phyloP scores from a whole-genome alignment of 108 stramenopile species.

The Epithemia pelagica region DNA sequence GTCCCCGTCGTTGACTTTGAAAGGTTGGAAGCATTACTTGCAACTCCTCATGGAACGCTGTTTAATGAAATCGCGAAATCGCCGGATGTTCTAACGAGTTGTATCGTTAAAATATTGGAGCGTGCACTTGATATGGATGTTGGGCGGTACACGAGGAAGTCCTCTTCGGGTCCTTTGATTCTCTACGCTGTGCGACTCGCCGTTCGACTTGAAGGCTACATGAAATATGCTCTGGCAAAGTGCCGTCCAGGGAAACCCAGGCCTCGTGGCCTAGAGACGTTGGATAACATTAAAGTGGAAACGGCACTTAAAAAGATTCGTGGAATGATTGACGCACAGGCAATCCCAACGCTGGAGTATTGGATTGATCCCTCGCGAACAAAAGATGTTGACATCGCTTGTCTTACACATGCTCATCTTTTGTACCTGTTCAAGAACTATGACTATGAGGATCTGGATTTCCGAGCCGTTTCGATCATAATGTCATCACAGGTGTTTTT shows the following conservation, averaged over 20 bases:
- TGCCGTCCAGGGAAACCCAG: constrained; percentile 72
- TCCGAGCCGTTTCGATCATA: constrained; percentile 83
- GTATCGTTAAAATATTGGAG: constrained; percentile 87
- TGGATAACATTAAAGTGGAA: constrained; percentile 76
- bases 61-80: constrained; percentile 95
- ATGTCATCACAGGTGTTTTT: constrained; percentile 95
- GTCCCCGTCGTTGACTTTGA: constrained; percentile 75
- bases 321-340: constrained; percentile 71
- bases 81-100: constrained; percentile 76
- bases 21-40: constrained; percentile 65
- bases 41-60: constrained; percentile 86
- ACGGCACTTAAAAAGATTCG: constrained; percentile 69
- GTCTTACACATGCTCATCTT: constrained; percentile 94
- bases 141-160: constrained; percentile 74
- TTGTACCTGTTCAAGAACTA: constrained; percentile 96
- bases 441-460: constrained; percentile 85
- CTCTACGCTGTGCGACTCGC: constrained; percentile 93
- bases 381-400: constrained; percentile 76
- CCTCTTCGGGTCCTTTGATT: constrained; percentile 87
- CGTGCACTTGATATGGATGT: constrained; percentile 93
- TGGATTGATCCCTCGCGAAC: constrained; percentile 90
- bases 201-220: constrained; percentile 88
- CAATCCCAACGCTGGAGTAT: constrained; percentile 92
- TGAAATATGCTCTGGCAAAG: constrained; percentile 82
- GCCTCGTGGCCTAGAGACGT: constrained; percentile 75